Evolutionary conservation across 495 filamentous ascomycete genomes (phyloP).

Genomic region (Parmelia sp.): DNA sequence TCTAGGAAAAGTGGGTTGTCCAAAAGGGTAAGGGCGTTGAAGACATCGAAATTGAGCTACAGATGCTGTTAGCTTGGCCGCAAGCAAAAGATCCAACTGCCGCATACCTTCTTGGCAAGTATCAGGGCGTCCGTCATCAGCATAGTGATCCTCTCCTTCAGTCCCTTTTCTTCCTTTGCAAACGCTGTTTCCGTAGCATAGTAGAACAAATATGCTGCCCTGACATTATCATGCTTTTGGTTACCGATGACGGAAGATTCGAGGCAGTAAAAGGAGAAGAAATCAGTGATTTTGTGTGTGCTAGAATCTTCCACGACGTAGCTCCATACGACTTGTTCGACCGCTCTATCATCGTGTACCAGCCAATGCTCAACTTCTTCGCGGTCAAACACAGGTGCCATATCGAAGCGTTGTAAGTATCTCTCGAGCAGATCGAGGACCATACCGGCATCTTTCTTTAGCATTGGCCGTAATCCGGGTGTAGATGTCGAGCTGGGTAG

Average conservation of each 20-base stretch:
- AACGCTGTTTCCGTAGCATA: constrained; percentile 86
- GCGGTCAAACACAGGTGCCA: constrained; percentile 73
- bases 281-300: constrained; percentile 83
- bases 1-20: constrained; percentile 92
- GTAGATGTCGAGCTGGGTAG: constrained; percentile 66
- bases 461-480: constrained; percentile 70
- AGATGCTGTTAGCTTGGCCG: constrained; percentile 12
- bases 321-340: constrained; percentile 80
- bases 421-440: constrained; percentile 68
- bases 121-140: constrained; percentile 83
- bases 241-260: constrained; percentile 83
- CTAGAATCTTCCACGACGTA: constrained; percentile 80
- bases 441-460: constrained; percentile 69
- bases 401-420: constrained; percentile 71
- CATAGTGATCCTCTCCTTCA: constrained; percentile 65
- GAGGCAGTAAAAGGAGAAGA: constrained; percentile 93
- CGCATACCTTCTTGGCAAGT: constrained; percentile 65
- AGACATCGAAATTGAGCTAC: constrained; percentile 81
- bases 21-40: constrained; percentile 87
- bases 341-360: constrained; percentile 52
- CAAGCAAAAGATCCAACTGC: constrained; percentile 1
- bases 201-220: constrained; percentile 92
- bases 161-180: constrained; percentile 45
- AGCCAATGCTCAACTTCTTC: constrained; percentile 88
- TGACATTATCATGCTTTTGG: constrained; percentile 66